These are phyloP conservation scores for Amyloporia xantha DNA, from an alignment of 768 basidiomycete genomes.

Conservation along the genomic window DNA sequence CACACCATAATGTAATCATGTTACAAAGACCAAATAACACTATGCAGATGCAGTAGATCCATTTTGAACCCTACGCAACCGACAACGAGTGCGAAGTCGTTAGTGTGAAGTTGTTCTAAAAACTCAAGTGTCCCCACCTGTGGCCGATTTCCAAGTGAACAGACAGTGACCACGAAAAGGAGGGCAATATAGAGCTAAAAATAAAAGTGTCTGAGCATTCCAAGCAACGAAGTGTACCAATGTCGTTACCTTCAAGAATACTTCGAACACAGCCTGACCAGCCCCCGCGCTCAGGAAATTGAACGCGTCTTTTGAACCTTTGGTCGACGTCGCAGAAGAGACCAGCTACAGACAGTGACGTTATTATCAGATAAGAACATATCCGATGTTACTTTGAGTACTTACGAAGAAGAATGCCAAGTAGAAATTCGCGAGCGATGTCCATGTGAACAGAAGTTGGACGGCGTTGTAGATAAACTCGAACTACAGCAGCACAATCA, in stretches of 20 bases:
- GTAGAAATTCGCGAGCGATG: slow-evolving; percentile 88
- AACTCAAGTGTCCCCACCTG: too few relatives aligned
- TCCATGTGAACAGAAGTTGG: slow-evolving; percentile 92
- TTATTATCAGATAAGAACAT: background rate
- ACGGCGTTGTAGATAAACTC: slow-evolving; percentile 91
- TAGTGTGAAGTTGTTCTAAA: slow-evolving; percentile 1
- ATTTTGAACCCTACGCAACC: slow-evolving; percentile 64
- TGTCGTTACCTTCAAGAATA: slow-evolving; percentile 51
- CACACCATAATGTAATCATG: slow-evolving; percentile 80
- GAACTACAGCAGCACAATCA: slow-evolving; percentile 33
- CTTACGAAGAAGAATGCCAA: slow-evolving; percentile 90
- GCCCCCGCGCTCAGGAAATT: slow-evolving; percentile 71
- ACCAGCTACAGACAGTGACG: slow-evolving; percentile 50
- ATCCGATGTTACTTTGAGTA: slow-evolving; percentile 9
- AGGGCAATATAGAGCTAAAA: slow-evolving; percentile 72
- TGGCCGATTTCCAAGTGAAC: slow-evolving; percentile 89
- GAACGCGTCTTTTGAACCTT: slow-evolving; percentile 59
- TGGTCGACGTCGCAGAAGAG: slow-evolving; percentile 60
- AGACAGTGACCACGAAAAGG: slow-evolving; percentile 75
- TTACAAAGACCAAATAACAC: slow-evolving; percentile 75
- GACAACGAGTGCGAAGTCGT: background rate
- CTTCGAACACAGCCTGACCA: slow-evolving; percentile 66
- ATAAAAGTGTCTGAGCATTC: background rate
- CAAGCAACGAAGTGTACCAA: background rate
- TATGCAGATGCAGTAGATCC: slow-evolving; percentile 73